Evolutionary conservation across 108 stramenopile species (phyloP).

Genomic region (Mediolabrus comicus): DNA sequence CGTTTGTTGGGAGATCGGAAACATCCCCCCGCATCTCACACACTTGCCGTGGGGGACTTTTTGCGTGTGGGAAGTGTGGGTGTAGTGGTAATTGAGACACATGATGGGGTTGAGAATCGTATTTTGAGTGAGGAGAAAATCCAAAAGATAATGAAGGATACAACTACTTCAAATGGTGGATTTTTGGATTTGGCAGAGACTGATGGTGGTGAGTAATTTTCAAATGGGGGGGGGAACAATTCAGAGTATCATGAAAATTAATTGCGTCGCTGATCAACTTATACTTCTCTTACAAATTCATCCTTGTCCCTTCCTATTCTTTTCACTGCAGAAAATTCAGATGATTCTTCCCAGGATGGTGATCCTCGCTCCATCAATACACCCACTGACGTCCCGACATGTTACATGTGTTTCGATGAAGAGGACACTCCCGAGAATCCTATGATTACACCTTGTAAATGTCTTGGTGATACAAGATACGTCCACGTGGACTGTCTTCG

Average conservation of each 20-base stretch:
- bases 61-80: constrained; percentile 94
- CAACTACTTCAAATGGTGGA: constrained; percentile 68
- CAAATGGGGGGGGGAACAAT: neutral
- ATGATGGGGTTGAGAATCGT: constrained; percentile 81
- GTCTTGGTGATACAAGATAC: constrained; percentile 84
- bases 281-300: neutral
- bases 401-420: constrained; percentile 98
- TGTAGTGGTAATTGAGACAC: constrained; percentile 94
- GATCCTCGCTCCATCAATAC: constrained; percentile 14
- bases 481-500: constrained; percentile 89
- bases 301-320: neutral
- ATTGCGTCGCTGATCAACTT: neutral
- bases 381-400: constrained; percentile 73
- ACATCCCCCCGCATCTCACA: constrained; percentile 77
- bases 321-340: constrained; percentile 71
- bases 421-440: constrained; percentile 84
- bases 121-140: constrained; percentile 85
- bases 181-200: constrained; percentile 85
- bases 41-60: constrained; percentile 88
- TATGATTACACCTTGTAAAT: constrained; percentile 88
- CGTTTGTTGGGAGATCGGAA: constrained; percentile 92
- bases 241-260: neutral
- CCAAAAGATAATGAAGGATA: constrained; percentile 91
- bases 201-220: constrained; percentile 74
- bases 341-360: constrained; percentile 62